Base-by-base conservation (phyloP, 148 eudicot genomes). In the Spergularia marina region DNA sequence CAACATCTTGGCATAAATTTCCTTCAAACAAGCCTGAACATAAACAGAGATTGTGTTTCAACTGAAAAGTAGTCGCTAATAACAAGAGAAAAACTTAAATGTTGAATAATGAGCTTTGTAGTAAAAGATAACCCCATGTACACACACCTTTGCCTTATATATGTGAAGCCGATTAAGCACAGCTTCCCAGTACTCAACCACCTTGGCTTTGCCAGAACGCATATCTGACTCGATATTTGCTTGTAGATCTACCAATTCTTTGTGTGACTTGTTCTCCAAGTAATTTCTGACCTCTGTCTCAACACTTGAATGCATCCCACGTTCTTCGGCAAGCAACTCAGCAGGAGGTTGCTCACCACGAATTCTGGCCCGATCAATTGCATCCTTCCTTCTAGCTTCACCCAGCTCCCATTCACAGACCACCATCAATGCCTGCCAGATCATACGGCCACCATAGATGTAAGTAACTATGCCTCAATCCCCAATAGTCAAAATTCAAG, bases 141-240 rank as follows among this genome's bases (percentile, higher is more conserved):
- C 17, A 72, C 64, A 68, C 71, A 94, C 98, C 94, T 95, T 95
- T 68, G 99, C 99, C 87, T 92, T 92, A 80, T 83, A 91, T 53
- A 95, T 95, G 79, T 95, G 93, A 76, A 95, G 92, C 57, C 98
- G 91, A 79, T 95, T 95, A 66, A 91, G 85, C 78, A 95, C 87
- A 68, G 94, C 99, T 80, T 95, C 99, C 99, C 99, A 95, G 75
- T 83, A 95, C 79, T 95, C 99, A 7, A 92, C 98, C 59, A 92
- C 98, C 84, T 95, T 95, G 71, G 99, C 98, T 39, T 83, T 88
- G 64, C 99, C 99, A 73, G 99, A 92, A 56, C 87, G 88, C 99
- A 95, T 95, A 73, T 86, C 91, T 18, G 97, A 90, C 86, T 95
- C 99, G 65, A 92, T 95, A 80, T 92, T 83, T 41, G 84, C 73